phyloP scores from a whole-genome alignment of 495 filamentous ascomycete species.

The Clohesyomyces aquaticus region DNA sequence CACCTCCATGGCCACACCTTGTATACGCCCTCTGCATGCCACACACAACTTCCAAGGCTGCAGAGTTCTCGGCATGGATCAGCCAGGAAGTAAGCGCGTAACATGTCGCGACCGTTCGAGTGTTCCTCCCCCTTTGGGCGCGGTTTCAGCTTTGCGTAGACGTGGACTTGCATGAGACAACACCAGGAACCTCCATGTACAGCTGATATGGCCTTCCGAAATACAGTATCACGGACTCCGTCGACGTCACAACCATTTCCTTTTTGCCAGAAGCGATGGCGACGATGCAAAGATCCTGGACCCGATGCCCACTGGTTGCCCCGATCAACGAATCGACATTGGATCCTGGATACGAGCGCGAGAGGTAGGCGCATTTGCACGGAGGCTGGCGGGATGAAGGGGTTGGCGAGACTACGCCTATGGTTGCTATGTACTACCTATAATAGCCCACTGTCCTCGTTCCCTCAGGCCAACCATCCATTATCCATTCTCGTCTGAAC shows the following conservation, averaged over 20 bases:
- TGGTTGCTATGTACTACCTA: conserved; percentile 20
- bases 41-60: conserved; percentile 25
- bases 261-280: background rate
- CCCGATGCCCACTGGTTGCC: conserved; percentile 9
- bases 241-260: conserved; percentile 23
- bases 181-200: conserved; percentile 15
- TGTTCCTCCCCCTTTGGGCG: background rate
- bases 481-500: background rate
- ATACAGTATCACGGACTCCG: background rate
- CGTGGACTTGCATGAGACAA: conserved; percentile 25
- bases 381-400: background rate
- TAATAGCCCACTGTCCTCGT: conserved; percentile 11
- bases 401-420: background rate
- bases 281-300: conserved; percentile 25
- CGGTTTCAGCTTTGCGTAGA: conserved; percentile 2
- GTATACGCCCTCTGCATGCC: background rate
- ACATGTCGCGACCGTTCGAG: background rate
- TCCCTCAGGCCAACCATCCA: background rate
- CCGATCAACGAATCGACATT: conserved; percentile 27
- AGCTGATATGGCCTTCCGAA: background rate
- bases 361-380: background rate
- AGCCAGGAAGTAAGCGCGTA: conserved; percentile 7
- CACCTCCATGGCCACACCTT: conserved; percentile 27
- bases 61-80: conserved; percentile 11
- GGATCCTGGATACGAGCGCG: background rate